These are phyloP conservation scores for Asterophora parasitica DNA, from an alignment of 768 basidiomycete species.

Conservation along the genomic window DNA sequence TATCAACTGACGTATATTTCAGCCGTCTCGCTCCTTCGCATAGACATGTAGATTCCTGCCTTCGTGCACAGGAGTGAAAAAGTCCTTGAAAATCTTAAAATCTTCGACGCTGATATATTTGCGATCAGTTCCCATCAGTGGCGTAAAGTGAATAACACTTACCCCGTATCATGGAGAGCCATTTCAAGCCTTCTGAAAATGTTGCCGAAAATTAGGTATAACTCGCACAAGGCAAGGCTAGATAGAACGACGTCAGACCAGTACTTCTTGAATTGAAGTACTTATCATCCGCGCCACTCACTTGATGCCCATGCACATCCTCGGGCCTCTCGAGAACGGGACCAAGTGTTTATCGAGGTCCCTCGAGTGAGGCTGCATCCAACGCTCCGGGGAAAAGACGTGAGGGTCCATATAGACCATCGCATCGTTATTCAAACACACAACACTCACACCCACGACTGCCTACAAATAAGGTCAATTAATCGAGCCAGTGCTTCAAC, in stretches of 20 bases:
- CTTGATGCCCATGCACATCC: conserved; percentile 43
- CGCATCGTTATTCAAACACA: conserved; percentile 33
- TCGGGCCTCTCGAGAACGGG: conserved; percentile 39
- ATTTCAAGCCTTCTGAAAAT: conserved; percentile 37
- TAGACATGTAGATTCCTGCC: conserved; percentile 23
- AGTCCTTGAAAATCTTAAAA: conserved; percentile 28
- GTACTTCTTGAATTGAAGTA: too few species aligned
- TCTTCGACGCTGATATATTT: conserved; percentile 21
- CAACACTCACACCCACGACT: conserved; percentile 35
- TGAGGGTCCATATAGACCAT: conserved; percentile 34
- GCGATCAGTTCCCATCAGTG: background rate
- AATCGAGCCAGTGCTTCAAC: background rate
- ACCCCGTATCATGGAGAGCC: conserved; percentile 29
- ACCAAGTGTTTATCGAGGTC: conserved; percentile 34
- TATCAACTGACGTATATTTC: background rate
- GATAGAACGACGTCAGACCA: conserved; percentile 14
- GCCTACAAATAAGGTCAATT: conserved; percentile 23
- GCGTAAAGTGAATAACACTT: conserved; percentile 1
- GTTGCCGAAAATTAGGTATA: conserved; percentile 36
- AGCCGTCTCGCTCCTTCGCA: conserved; percentile 10
- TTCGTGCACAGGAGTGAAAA: conserved; percentile 31
- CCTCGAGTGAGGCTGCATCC: conserved; percentile 29
- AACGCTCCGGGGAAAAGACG: conserved; percentile 37
- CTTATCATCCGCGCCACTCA: conserved; percentile 15
- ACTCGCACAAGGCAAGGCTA: conserved; percentile 40